phyloP scores from a whole-genome alignment of 352 stramenopile genomes.

The Phytopythium sindhum region DNA sequence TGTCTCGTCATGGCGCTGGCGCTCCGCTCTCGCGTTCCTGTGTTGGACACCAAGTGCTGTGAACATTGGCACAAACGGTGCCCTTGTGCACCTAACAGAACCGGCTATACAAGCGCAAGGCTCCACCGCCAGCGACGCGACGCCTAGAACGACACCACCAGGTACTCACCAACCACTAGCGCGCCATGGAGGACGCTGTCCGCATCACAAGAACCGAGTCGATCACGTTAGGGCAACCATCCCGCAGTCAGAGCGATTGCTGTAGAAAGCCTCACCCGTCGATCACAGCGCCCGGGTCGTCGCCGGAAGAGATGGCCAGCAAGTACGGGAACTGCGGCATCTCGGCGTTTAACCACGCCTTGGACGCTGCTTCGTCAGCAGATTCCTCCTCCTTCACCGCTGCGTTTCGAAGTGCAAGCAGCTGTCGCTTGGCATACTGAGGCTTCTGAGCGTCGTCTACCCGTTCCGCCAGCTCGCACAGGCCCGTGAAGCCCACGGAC shows the following conservation, averaged over 20 bases:
- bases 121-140: neutral
- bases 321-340: slow-evolving; percentile 65
- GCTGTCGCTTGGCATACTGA: slow-evolving; percentile 34
- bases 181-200: slow-evolving; percentile 14
- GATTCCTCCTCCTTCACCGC: slow-evolving; percentile 7
- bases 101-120: neutral
- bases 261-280: slow-evolving; percentile 20
- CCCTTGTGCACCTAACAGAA: too few relatives aligned
- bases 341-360: slow-evolving; percentile 46
- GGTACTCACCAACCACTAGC: neutral
- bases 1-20: slow-evolving; percentile 29
- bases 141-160: neutral
- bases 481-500: slow-evolving; percentile 18
- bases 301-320: slow-evolving; percentile 49
- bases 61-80: too few relatives aligned
- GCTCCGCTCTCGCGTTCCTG: slow-evolving; percentile 33
- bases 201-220: too few relatives aligned
- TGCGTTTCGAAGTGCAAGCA: slow-evolving; percentile 20
- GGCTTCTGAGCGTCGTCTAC: slow-evolving; percentile 35
- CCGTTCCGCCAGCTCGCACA: slow-evolving; percentile 38
- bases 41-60: neutral
- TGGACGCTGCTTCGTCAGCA: slow-evolving; percentile 1
- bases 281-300: slow-evolving; percentile 34
- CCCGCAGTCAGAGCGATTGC: neutral
- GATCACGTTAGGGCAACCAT: too few relatives aligned